These are phyloP conservation scores for Lipomyces chichibuensis DNA, from an alignment of 805 yeast species.

Conservation along the genomic window DNA sequence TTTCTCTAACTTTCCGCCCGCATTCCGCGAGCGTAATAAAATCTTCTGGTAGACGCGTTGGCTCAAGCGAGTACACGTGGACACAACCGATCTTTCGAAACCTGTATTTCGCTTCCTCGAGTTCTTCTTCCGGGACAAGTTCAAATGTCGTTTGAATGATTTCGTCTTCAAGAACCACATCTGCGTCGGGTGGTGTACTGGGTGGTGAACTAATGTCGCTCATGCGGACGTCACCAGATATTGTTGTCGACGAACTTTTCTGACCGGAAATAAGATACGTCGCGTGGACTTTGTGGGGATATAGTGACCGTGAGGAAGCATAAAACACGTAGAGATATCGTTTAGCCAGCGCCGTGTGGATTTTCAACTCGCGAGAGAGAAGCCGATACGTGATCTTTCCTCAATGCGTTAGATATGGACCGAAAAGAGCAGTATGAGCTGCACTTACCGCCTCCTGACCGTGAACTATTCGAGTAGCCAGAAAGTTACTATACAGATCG, in stretches of 20 bases:
- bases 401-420: neutral
- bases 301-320: slow-evolving; percentile 2
- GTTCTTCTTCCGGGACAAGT: slow-evolving; percentile 29
- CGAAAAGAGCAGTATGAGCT: neutral
- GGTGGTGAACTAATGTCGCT: slow-evolving; percentile 10
- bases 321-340: slow-evolving; percentile 25
- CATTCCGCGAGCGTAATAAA: slow-evolving; percentile 22
- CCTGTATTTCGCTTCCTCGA: slow-evolving; percentile 22
- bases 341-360: slow-evolving; percentile 21
- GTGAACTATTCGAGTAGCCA: slow-evolving; percentile 26
- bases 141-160: slow-evolving; percentile 14
- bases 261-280: slow-evolving; percentile 26
- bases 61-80: slow-evolving; percentile 30
- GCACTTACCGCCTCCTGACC: slow-evolving; percentile 27
- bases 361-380: slow-evolving; percentile 23
- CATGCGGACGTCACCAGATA: neutral
- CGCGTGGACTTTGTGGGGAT: slow-evolving; percentile 25
- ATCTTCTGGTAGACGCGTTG: slow-evolving; percentile 18
- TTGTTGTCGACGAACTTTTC: neutral
- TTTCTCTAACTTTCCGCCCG: slow-evolving; percentile 19
- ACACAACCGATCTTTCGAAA: slow-evolving; percentile 17
- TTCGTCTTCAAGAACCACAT: neutral
- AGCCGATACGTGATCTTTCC: slow-evolving; percentile 29
- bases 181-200: slow-evolving; percentile 14
- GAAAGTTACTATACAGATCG: neutral